Evolutionary conservation across 179 eudicot species (phyloP).

Genomic region (Camellia oleifera): DNA sequence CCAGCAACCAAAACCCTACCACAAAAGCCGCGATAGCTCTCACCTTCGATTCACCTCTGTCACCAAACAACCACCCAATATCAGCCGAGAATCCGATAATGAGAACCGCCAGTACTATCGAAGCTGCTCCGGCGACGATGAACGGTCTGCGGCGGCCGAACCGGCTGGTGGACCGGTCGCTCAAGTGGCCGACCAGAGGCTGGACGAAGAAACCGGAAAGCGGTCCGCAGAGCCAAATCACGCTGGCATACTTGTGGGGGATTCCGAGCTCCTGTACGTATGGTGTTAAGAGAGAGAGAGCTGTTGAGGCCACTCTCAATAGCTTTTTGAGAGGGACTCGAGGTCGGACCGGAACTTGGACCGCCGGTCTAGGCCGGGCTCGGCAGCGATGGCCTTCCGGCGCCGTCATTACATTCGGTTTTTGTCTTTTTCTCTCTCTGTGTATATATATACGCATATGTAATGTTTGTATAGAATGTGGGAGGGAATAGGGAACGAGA

Average conservation of each 20-base stretch:
- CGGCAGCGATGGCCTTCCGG: slow-evolving; percentile 18
- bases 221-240: slow-evolving; percentile 97
- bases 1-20: slow-evolving; percentile 91
- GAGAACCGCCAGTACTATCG: slow-evolving; percentile 46
- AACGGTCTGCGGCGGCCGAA: slow-evolving; percentile 87
- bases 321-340: slow-evolving; percentile 51
- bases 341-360: slow-evolving; percentile 7
- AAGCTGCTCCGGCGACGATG: slow-evolving; percentile 51
- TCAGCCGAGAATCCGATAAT: slow-evolving; percentile 76
- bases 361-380: background rate
- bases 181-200: slow-evolving; percentile 79
- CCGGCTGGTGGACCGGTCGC: slow-evolving; percentile 65
- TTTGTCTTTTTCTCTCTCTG: background rate
- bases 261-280: slow-evolving; percentile 95
- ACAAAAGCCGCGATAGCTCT: slow-evolving; percentile 73
- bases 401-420: background rate
- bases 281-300: slow-evolving; percentile 80
- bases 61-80: slow-evolving; percentile 75
- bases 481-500: too few relatives aligned
- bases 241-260: slow-evolving; percentile 84
- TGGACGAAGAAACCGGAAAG: slow-evolving; percentile 89
- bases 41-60: slow-evolving; percentile 38
- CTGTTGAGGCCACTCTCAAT: slow-evolving; percentile 72
- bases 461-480: too few relatives aligned
- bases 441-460: too few relatives aligned